phyloP scores from a whole-genome alignment of 768 basidiomycete genomes.

The Crucibulum laeve region DNA sequence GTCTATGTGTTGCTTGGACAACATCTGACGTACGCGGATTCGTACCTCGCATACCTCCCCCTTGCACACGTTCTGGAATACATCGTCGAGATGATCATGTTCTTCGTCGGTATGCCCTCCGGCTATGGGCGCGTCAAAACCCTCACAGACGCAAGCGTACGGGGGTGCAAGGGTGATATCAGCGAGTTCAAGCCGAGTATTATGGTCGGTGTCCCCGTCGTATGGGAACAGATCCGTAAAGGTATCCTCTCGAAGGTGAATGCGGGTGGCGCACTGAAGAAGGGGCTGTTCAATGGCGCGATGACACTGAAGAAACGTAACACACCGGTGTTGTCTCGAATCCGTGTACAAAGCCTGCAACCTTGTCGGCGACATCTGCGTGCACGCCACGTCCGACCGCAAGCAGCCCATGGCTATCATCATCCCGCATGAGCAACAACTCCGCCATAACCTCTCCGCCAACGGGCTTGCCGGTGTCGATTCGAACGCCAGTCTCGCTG shows the following conservation, averaged over 20 bases:
- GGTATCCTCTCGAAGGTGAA: conserved; percentile 74
- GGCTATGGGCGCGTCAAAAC: conserved; percentile 88
- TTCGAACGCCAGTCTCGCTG: too few species aligned
- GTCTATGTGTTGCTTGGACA: conserved; percentile 46
- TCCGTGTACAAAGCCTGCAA: too few species aligned
- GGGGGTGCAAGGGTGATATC: conserved; percentile 73
- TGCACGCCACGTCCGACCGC: too few species aligned
- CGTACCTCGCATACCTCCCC: conserved; percentile 78
- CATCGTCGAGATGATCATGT: conserved; percentile 73
- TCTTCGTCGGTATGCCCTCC: too few species aligned
- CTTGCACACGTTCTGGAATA: conserved; percentile 89
- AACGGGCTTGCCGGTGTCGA: too few species aligned
- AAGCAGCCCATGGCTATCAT: too few species aligned
- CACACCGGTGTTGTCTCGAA: conserved; percentile 58
- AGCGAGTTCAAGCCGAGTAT: conserved; percentile 66
- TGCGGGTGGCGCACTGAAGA: conserved; percentile 48
- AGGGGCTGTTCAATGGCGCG: conserved; percentile 63
- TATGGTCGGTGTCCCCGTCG: conserved; percentile 84
- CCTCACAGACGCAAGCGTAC: conserved; percentile 76
- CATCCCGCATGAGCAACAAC: too few species aligned
- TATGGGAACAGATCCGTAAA: conserved; percentile 90
- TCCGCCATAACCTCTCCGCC: too few species aligned
- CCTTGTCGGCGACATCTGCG: too few species aligned
- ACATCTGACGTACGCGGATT: too few species aligned
- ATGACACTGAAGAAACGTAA: conserved; percentile 58